phyloP scores from a whole-genome alignment of 2,329 filamentous ascomycete genomes.

The Cordyceps militaris region DNA sequence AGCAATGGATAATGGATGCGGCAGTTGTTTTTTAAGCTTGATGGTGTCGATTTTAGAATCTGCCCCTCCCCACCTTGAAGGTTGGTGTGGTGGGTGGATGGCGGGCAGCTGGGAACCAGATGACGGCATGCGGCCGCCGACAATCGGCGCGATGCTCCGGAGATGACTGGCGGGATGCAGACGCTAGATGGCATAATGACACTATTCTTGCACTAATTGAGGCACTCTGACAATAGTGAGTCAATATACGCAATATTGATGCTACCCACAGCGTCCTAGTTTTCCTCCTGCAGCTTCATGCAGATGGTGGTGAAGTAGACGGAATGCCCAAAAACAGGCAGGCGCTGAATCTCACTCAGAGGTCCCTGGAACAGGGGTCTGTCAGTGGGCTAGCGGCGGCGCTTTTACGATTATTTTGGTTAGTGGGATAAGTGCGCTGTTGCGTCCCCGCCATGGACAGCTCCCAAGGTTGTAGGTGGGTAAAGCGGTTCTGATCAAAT shows the following conservation, averaged over 20 bases:
- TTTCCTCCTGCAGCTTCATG: too few relatives aligned
- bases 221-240: background rate
- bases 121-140: slow-evolving; percentile 5
- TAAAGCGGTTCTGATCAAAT: background rate
- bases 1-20: background rate
- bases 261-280: background rate
- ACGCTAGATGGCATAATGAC: background rate
- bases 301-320: background rate
- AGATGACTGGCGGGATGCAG: background rate
- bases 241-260: background rate
- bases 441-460: background rate
- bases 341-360: background rate
- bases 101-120: too few relatives aligned
- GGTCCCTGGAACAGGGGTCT: too few relatives aligned
- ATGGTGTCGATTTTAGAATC: background rate
- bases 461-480: background rate
- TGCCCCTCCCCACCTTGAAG: slow-evolving; percentile 12
- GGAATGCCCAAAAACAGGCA: background rate
- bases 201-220: background rate
- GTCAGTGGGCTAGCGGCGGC: too few relatives aligned
- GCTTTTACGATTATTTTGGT: background rate
- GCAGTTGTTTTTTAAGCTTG: slow-evolving; percentile 8
- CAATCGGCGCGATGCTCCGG: background rate
- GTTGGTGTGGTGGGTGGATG: slow-evolving; percentile 4
- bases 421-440: background rate